Evolutionary conservation across 768 basidiomycete genomes (phyloP).

Genomic region (Tephrocybe sp.): DNA sequence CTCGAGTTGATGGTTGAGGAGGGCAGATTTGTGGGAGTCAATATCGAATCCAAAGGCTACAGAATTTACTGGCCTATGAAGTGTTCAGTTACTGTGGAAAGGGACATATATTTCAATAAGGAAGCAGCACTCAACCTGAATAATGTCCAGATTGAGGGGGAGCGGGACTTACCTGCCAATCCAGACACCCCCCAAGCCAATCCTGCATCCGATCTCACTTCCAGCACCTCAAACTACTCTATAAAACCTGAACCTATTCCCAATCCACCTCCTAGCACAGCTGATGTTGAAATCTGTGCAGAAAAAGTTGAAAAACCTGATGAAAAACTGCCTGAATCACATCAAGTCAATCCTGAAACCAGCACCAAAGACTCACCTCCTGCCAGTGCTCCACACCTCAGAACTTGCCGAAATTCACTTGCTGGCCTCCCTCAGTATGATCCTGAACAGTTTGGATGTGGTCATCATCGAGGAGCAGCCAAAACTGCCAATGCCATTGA

Average conservation of each 20-base stretch:
- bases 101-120: slow-evolving; percentile 23
- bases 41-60: slow-evolving; percentile 25
- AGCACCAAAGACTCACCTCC: neutral
- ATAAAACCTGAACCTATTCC: neutral
- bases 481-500: neutral
- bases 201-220: neutral
- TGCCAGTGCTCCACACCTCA: neutral
- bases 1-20: slow-evolving; percentile 5
- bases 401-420: slow-evolving; percentile 4
- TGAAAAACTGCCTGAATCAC: neutral
- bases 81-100: slow-evolving; percentile 23
- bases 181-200: slow-evolving; percentile 1
- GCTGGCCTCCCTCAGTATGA: slow-evolving; percentile 5
- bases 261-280: neutral
- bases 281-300: too few relatives aligned
- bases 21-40: slow-evolving; percentile 11
- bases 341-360: neutral
- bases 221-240: neutral
- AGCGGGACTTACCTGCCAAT: slow-evolving; percentile 16
- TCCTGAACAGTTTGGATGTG: neutral
- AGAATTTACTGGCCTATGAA: slow-evolving; percentile 29
- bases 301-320: neutral
- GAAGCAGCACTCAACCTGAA: slow-evolving; percentile 17
- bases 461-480: neutral
- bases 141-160: slow-evolving; percentile 27